Evolutionary conservation across 1,284 basidiomycete species (phyloP).

Genomic region (Boletus mariae): DNA sequence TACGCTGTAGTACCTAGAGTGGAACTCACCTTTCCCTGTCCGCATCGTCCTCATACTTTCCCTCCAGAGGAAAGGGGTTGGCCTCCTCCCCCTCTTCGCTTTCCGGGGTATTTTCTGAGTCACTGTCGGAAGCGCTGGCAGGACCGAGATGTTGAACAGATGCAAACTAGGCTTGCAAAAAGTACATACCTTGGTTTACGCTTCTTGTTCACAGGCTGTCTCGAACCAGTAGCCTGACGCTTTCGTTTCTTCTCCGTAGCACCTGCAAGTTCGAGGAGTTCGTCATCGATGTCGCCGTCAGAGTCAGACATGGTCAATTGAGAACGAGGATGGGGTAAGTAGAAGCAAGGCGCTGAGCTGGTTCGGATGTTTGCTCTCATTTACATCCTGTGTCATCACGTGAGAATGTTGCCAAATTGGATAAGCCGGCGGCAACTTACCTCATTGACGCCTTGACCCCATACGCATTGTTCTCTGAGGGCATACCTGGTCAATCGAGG

Average conservation of each 20-base stretch:
- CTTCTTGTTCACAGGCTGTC: constrained; percentile 39
- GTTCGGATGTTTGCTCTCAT: constrained; percentile 16
- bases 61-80: constrained; percentile 89
- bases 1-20: constrained; percentile 22
- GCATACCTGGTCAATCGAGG: no score
- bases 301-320: constrained; percentile 58
- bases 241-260: constrained; percentile 53
- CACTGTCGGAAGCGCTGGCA: constrained; percentile 37
- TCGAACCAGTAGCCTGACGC: constrained; percentile 36
- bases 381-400: constrained; percentile 19
- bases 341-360: background rate
- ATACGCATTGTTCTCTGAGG: no score
- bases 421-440: constrained; percentile 1
- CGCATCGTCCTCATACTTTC: constrained; percentile 80
- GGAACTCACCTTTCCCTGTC: constrained; percentile 73
- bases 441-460: no score
- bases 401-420: background rate
- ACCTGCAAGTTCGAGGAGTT: constrained; percentile 65
- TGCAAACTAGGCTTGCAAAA: constrained; percentile 1
- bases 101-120: constrained; percentile 54
- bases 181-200: constrained; percentile 47
- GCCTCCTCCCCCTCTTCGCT: constrained; percentile 49
- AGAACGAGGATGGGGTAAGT: background rate
- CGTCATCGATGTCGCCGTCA: constrained; percentile 65
- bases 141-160: constrained; percentile 4